Evolutionary conservation across 2,329 filamentous ascomycete species (phyloP).

Genomic region (Colletotrichum noveboracense): DNA sequence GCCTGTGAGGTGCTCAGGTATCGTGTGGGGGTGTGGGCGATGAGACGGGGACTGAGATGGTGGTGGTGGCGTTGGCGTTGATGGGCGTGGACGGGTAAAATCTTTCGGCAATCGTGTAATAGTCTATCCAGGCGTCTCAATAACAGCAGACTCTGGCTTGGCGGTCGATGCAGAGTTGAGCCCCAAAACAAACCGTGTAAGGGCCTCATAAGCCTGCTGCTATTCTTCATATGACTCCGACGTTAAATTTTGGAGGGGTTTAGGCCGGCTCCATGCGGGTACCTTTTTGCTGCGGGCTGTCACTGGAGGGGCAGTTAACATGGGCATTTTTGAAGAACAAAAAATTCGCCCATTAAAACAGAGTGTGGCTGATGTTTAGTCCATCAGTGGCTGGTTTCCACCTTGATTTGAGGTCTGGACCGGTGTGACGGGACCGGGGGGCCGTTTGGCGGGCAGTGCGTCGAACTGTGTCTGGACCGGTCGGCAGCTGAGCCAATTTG

Average conservation of each 20-base stretch:
- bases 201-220: not conserved
- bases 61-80: not conserved
- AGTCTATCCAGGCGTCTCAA: not conserved
- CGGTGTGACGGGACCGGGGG: not conserved
- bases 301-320: not conserved
- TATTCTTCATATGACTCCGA: constrained; percentile 2
- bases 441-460: not conserved
- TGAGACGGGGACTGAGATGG: not conserved
- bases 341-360: not conserved
- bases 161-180: not conserved
- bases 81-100: not conserved
- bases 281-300: not conserved
- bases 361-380: not conserved
- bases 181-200: constrained; percentile 7
- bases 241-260: not conserved
- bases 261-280: constrained; percentile 11
- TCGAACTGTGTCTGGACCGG: not conserved
- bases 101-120: not conserved
- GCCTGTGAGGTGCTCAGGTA: not conserved
- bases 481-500: constrained; percentile 19
- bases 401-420: not conserved
- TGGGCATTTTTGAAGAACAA: not conserved
- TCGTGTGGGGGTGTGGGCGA: not conserved
- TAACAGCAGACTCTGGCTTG: not conserved
- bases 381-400: not conserved